Base-by-base conservation (phyloP, 2,329 filamentous ascomycete species). In the Cytospora chrysosperma region DNA sequence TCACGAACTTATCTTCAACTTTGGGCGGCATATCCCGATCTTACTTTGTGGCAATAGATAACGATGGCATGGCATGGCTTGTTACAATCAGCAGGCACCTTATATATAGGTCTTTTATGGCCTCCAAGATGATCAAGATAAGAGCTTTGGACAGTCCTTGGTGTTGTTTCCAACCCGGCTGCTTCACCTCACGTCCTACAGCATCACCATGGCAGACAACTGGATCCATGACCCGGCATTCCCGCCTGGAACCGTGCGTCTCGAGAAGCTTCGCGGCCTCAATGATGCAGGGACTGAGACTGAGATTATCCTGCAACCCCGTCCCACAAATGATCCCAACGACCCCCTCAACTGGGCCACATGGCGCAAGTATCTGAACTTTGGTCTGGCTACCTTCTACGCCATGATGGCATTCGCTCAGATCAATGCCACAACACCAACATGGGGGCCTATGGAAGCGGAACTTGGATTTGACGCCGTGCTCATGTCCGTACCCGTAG, bases 401-500 rank as follows among this genome's bases (percentile, higher is more conserved):
- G 65, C 65, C 24, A 32, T 66, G 49, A 65, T 66, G 65, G 59
- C 62, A 28, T 64, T 61, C 51, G 65, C 62, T 8, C 65, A 66
- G 47, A 56, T 65, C 26, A 64, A 64, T 52, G 65, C 65, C 19
- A 62, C 62, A 4, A 66, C 65, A 5, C 65, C 65, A 4, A 66
- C 62, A 9, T 82, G 80, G 80, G 75, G 73, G 0, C 72, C 75
- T 1, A 71, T 81, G 68, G 74, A 77, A 51, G 62, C 58, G 19
- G 65, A 66, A 43, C 73, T 84, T 0, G 75, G 76, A 40, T 78
- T 81, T 47, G 40, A 43, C 30, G 60, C 64, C 27, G 61, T 60
- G 40, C 49, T 65, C 68, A 76, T 70, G 61, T 75, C 72, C 54
- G 72, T 70, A 0, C 8, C 30, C 53, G 5, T 1, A 9, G 4